Conservation (phyloP, 2,329 filamentous ascomycete genomes). For the Colletotrichum graminicola region DNA sequence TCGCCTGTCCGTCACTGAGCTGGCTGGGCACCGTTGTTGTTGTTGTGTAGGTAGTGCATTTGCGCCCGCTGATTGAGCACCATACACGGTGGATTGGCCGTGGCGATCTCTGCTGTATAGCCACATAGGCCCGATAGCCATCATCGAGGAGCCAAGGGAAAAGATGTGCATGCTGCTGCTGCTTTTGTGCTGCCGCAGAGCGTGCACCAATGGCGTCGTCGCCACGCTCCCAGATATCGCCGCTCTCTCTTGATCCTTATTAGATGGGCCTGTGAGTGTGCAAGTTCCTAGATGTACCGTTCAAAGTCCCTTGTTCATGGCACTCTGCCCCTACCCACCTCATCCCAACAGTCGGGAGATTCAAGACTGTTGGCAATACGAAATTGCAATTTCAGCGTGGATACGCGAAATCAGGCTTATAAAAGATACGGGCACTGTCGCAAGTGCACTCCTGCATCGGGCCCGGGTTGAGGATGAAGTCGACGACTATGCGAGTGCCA, state of each 20-base stretch:
- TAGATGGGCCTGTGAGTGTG: constrained; percentile 1
- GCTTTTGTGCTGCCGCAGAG: constrained; percentile 19
- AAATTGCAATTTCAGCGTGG: constrained; percentile 30
- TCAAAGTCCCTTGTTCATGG: constrained; percentile 2
- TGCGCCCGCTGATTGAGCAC: constrained; percentile 14
- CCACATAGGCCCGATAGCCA: constrained; percentile 8
- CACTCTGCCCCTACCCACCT: constrained; percentile 7
- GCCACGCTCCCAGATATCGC: neutral
- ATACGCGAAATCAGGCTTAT: neutral
- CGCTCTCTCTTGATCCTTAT: constrained; percentile 2
- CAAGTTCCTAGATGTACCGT: neutral
- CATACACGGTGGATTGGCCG: neutral
- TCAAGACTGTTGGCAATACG: constrained; percentile 24
- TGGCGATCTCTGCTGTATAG: neutral
- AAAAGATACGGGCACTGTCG: neutral
- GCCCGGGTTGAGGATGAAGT: neutral
- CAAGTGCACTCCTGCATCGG: too few species aligned
- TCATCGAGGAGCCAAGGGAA: neutral
- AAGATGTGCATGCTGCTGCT: constrained; percentile 8
- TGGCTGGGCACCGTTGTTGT: neutral
- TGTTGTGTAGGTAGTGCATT: constrained; percentile 4
- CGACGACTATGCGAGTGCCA: neutral
- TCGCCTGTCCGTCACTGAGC: neutral
- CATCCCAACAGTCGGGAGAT: constrained; percentile 20
- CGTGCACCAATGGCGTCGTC: neutral